These are phyloP conservation scores for Fusarium sp. DNA, from an alignment of 2,329 filamentous ascomycete species.

Conservation along the genomic window DNA sequence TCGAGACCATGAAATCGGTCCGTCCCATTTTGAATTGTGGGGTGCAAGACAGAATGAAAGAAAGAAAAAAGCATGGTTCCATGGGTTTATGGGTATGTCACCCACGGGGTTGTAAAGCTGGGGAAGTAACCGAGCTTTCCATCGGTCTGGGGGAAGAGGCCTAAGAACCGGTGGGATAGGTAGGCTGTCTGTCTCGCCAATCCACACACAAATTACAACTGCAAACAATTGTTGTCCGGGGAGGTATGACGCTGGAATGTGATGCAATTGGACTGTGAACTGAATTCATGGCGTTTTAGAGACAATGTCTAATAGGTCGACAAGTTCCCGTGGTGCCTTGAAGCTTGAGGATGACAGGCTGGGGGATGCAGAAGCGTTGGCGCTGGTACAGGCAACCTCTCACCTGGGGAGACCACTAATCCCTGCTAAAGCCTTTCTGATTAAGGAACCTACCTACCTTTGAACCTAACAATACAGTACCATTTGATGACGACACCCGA, in stretches of 20 bases:
- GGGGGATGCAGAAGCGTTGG: background rate
- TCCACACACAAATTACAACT: background rate
- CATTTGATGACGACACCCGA: slow-evolving; percentile 33
- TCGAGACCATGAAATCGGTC: slow-evolving; percentile 44
- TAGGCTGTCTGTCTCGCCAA: no score
- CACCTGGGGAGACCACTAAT: background rate
- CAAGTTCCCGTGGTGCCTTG: slow-evolving; percentile 3
- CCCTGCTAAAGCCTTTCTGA: slow-evolving; percentile 8
- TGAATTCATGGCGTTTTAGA: background rate
- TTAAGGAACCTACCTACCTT: background rate
- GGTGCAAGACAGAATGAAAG: slow-evolving; percentile 7
- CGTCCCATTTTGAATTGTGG: slow-evolving; percentile 36
- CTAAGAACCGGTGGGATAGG: no score
- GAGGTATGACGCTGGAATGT: background rate
- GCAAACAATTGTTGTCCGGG: background rate
- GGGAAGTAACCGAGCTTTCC: slow-evolving; percentile 15
- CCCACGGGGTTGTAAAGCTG: slow-evolving; percentile 33
- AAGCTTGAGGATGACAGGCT: background rate
- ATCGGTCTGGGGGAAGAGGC: no score
- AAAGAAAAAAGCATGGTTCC: background rate
- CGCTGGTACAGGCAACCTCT: background rate
- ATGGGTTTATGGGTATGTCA: background rate
- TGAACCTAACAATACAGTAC: no score
- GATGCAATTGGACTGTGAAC: background rate
- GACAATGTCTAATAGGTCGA: slow-evolving; percentile 3